These are phyloP conservation scores for Pontederia crassipes DNA, from an alignment of 176 grass and related monocot species.

Conservation along the genomic window DNA sequence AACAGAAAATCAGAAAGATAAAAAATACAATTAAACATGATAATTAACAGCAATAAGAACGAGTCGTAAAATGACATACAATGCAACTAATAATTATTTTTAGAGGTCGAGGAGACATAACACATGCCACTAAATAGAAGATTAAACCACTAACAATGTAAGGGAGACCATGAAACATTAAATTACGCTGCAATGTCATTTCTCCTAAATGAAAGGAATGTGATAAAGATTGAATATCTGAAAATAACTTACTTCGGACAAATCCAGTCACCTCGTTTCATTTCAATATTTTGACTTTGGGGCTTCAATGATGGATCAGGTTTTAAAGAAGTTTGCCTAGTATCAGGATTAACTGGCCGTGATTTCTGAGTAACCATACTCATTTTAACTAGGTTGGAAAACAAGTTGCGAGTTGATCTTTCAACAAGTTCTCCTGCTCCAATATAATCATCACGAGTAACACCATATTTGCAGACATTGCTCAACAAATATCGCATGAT, in stretches of 20 bases:
- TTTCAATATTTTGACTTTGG: slow-evolving; percentile 56
- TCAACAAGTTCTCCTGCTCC: slow-evolving; percentile 44
- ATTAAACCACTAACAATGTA: too few species aligned
- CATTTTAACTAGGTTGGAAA: slow-evolving; percentile 51
- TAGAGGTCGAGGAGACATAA: too few species aligned
- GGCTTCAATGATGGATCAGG: slow-evolving; percentile 33
- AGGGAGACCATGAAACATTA: too few species aligned
- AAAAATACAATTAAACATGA: slow-evolving; percentile 2
- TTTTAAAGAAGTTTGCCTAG: slow-evolving; percentile 4
- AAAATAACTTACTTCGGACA: slow-evolving; percentile 54
- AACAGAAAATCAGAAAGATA: slow-evolving; percentile 9
- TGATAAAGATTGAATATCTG: neutral
- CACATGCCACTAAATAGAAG: too few species aligned
- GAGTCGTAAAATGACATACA: too few species aligned
- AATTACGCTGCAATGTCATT: too few species aligned
- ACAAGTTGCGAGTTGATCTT: slow-evolving; percentile 53
- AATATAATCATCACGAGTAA: slow-evolving; percentile 1
- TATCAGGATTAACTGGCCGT: slow-evolving; percentile 27
- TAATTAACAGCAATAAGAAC: neutral
- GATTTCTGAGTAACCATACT: slow-evolving; percentile 12
- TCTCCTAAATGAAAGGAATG: neutral
- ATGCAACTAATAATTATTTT: too few species aligned
- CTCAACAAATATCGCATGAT: slow-evolving; percentile 72
- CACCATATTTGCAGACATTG: slow-evolving; percentile 38
- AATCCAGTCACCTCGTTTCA: slow-evolving; percentile 90